A percentile compares a stretch with the other conserved stretches of the same genome.
Conservation (phyloP, 2,329 filamentous ascomycete species). For the Xylariaceae sp. region DNA sequence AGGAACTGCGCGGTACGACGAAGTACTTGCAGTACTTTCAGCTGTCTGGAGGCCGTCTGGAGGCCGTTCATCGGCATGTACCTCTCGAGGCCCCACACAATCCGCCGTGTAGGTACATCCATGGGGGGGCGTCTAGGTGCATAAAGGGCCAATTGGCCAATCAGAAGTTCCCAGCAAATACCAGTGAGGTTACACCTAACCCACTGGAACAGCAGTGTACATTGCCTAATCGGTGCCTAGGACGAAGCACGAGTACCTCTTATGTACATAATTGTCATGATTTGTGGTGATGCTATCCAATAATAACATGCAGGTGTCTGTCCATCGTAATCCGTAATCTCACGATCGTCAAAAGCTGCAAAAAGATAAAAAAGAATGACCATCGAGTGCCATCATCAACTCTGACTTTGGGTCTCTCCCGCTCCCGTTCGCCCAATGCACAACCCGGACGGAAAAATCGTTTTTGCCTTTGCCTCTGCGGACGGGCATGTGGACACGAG, state of each 20-base stretch:
- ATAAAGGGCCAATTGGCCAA: conserved; percentile 14
- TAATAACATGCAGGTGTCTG: too few species aligned
- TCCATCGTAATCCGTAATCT: too few species aligned
- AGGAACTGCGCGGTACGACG: background rate
- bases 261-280: too few species aligned
- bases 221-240: too few species aligned
- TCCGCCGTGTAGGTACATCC: background rate
- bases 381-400: background rate
- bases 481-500: background rate
- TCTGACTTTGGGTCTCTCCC: background rate
- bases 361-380: background rate
- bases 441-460: background rate
- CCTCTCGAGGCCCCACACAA: background rate
- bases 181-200: background rate
- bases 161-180: conserved; percentile 1
- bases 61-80: too few species aligned
- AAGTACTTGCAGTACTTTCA: too few species aligned
- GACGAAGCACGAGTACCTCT: too few species aligned
- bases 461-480: background rate
- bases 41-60: too few species aligned
- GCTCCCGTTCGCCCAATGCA: background rate
- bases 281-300: too few species aligned
- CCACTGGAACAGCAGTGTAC: background rate
- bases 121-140: background rate
- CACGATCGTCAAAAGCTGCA: background rate